Conservation (phyloP, 345 rosid species). For the Salix exigua region DNA sequence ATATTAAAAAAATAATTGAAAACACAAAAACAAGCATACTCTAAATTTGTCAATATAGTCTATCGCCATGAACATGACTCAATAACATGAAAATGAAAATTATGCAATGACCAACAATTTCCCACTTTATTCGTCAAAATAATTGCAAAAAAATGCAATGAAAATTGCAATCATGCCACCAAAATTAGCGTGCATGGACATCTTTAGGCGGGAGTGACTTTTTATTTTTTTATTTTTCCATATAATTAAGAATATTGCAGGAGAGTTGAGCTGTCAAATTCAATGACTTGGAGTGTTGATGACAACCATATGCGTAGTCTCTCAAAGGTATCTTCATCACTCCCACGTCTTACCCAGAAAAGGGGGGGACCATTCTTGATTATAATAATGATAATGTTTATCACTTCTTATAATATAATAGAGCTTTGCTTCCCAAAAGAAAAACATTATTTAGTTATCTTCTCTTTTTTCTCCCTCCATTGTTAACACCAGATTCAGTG, state of each 20-base stretch:
- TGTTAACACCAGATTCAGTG: slow-evolving; percentile 1
- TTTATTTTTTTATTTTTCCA: not conserved
- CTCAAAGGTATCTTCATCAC: not conserved
- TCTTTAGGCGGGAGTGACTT: slow-evolving; percentile 3
- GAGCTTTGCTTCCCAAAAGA: slow-evolving; percentile 20
- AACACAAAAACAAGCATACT: no score
- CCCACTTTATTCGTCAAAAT: not conserved
- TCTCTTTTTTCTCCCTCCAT: not conserved
- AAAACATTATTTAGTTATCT: slow-evolving; percentile 13
- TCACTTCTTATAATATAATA: not conserved
- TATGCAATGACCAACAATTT: not conserved
- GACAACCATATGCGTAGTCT: slow-evolving; percentile 25
- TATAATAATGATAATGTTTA: slow-evolving; percentile 1
- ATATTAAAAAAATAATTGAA: no score
- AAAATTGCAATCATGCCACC: not conserved
- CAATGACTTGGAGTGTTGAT: slow-evolving; percentile 27
- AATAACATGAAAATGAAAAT: not conserved
- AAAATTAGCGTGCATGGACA: not conserved
- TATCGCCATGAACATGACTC: no score
- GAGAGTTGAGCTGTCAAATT: slow-evolving; percentile 36
- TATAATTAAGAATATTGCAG: not conserved
- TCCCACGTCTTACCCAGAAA: slow-evolving; percentile 9
- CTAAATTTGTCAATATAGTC: no score
- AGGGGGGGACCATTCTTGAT: slow-evolving; percentile 14
- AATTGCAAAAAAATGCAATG: not conserved